Base-by-base conservation (phyloP, 2,329 filamentous ascomycete species). In the Exophiala sp. region DNA sequence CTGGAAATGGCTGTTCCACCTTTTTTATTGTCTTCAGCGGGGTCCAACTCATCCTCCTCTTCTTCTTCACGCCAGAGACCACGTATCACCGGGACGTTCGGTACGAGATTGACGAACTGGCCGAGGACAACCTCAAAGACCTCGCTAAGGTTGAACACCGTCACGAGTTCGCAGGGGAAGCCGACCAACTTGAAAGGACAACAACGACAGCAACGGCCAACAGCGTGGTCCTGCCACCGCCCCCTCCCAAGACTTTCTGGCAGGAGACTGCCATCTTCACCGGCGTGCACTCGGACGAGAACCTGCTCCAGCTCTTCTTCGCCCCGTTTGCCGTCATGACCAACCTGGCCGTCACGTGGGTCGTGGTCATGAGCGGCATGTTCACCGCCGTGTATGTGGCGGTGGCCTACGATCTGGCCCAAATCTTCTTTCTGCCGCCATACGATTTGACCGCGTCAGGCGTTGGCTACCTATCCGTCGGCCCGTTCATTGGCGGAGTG, bases 351-450 rank as follows among this genome's bases (percentile, higher is more conserved):
- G 24, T 10, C 24, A 6, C 10, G 6, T 27, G 24, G 24, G 6
- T 6, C 6, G 10, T 10, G 24, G 24, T 27, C 6, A 27, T 5
- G 6, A 27, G 6, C 6, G 43, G 37, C 24, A 48, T 49, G 41
- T 45, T 34, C 21, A 37, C 47, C 3, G 48, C 43, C 11, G 30
- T 46, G n/a, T 56, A 63, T 30, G 62, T 65, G 3, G 61, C 61
- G 45, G 58, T 62, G 44, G 58, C 58, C 3, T 57, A 55, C 9
- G 57, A 61, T 3, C 50, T 64, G 23, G 62, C 62, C 9, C 62
- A 64, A 42, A 48, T 65, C 14, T 65, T 64, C 42, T 60, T 57
- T 13, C 55, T 50, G 4, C 62, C 62, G 6, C 63, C 62, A 13
- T 64, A 64, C 52, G 58, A 60, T 39, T 61, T 65, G 50, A 59